A percentile compares a stretch with the other conserved stretches of the same genome.
These are phyloP conservation scores for Phytophthora pistaciae DNA, from an alignment of 352 stramenopile species.

Conservation along the genomic window DNA sequence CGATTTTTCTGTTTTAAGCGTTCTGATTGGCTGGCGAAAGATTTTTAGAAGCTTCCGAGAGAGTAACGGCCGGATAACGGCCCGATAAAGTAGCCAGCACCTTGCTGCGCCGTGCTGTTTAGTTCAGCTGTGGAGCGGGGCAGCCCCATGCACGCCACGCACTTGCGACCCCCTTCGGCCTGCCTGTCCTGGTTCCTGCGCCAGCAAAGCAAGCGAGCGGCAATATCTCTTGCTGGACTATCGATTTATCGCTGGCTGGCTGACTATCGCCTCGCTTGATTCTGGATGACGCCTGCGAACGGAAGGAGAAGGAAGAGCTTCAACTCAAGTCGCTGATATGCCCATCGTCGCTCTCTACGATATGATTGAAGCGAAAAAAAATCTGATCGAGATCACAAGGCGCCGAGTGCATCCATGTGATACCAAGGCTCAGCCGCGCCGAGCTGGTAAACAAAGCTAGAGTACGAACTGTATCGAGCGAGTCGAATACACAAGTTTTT, in stretches of 20 bases:
- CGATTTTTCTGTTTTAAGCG: conserved; percentile 22
- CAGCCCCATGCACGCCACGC: background rate
- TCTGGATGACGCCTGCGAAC: conserved; percentile 14
- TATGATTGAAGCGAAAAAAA: conserved; percentile 21
- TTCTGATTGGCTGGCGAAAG: conserved; percentile 17
- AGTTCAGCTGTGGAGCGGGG: background rate
- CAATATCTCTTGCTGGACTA: background rate
- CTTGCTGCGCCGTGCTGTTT: background rate
- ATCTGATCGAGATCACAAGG: conserved; percentile 20
- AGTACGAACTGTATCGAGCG: background rate
- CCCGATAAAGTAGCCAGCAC: conserved; percentile 10
- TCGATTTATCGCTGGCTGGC: background rate
- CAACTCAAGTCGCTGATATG: conserved; percentile 36
- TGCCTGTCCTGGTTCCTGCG: conserved; percentile 21
- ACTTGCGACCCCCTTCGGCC: conserved; percentile 6
- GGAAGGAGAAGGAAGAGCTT: conserved; percentile 1
- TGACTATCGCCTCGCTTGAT: conserved; percentile 5
- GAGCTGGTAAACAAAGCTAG: conserved; percentile 16
- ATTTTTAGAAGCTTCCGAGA: conserved; percentile 20
- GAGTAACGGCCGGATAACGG: conserved; percentile 26
- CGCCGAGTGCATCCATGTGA: conserved; percentile 7
- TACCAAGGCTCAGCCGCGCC: conserved; percentile 18
- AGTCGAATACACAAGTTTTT: conserved; percentile 20
- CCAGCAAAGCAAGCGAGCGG: background rate
- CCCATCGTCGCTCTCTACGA: background rate